A percentile compares a stretch with the other conserved stretches of the same genome.
Conservation (phyloP, 2,329 filamentous ascomycete genomes). For the Ilyonectria sp. region DNA sequence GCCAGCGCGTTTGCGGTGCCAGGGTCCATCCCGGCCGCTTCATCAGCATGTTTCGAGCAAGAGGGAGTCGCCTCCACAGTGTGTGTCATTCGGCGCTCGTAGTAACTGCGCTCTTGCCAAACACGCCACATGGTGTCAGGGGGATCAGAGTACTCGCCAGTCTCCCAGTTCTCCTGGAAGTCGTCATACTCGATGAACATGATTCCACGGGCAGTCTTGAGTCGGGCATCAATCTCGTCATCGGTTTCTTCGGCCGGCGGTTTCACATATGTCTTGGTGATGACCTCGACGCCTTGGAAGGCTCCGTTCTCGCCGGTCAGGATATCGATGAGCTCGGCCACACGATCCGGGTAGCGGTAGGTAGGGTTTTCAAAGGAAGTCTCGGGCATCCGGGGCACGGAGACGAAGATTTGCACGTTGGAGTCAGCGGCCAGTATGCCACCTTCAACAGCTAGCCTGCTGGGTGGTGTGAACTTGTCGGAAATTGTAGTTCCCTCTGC, state of each 20-base stretch:
- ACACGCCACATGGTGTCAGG: conserved; percentile 15
- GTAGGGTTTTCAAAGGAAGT: neutral
- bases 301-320: conserved; percentile 13
- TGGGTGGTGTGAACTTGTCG: neutral
- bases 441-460: neutral
- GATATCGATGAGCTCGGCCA: conserved; percentile 15
- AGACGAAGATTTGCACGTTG: conserved; percentile 7
- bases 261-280: conserved; percentile 20
- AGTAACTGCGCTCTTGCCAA: conserved; percentile 18
- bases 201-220: conserved; percentile 14
- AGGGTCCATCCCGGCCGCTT: conserved; percentile 12
- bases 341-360: conserved; percentile 9
- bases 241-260: conserved; percentile 14
- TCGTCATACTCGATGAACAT: conserved; percentile 19
- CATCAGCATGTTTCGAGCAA: neutral
- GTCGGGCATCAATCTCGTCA: conserved; percentile 4
- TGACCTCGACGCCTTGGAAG: conserved; percentile 17
- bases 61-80: conserved; percentile 6
- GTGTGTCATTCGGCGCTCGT: conserved; percentile 12
- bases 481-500: neutral
- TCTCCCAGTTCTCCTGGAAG: conserved; percentile 10
- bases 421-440: neutral
- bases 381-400: neutral
- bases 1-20: conserved; percentile 3
- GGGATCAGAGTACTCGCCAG: conserved; percentile 1